phyloP scores from a whole-genome alignment of 768 basidiomycete species.

The Boletus eberwhitei region DNA sequence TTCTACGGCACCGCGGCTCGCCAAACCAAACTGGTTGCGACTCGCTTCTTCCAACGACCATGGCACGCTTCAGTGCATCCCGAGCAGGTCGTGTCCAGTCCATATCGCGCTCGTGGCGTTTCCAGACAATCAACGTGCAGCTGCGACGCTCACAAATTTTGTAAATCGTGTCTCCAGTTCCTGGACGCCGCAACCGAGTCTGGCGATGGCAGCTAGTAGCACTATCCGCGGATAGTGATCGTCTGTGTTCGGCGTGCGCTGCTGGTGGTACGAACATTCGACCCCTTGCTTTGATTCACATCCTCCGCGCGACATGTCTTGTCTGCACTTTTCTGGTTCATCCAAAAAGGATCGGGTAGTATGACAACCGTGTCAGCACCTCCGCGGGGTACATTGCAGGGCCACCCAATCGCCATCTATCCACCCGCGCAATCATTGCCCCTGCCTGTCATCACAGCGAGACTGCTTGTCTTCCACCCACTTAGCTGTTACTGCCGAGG shows the following conservation, averaged over 20 bases:
- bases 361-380: background rate
- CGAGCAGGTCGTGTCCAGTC: background rate
- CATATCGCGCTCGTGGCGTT: background rate
- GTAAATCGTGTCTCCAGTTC: background rate
- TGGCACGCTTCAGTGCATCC: background rate
- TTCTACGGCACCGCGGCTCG: too few species aligned
- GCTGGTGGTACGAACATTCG: background rate
- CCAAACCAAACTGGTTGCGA: background rate
- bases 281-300: background rate
- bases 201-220: background rate
- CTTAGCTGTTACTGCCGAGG: too few species aligned
- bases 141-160: background rate
- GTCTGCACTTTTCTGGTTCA: background rate
- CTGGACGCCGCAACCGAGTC: background rate
- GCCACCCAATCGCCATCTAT: background rate
- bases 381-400: too few species aligned
- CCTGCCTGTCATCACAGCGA: background rate
- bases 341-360: too few species aligned
- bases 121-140: too few species aligned
- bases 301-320: background rate
- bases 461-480: background rate
- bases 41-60: background rate
- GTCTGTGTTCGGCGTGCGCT: background rate
- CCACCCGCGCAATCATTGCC: background rate
- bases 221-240: background rate